Conservation (phyloP, 108 stramenopile species). For the Skeletonema marinoi region DNA sequence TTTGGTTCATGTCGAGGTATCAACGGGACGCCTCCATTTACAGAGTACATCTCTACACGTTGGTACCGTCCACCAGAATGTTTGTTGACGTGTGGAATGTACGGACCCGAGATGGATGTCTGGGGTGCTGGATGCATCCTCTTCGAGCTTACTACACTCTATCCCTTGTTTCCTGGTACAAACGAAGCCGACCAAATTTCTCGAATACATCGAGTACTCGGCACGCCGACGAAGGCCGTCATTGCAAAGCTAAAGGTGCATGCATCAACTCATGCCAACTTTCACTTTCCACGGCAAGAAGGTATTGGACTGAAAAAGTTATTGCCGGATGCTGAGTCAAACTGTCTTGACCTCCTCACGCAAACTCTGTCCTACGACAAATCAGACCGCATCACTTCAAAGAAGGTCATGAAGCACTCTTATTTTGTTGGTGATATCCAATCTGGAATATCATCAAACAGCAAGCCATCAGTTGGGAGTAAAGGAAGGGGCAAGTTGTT, state of each 20-base stretch:
- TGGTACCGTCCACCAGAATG: slow-evolving; percentile 90
- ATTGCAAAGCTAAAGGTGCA: slow-evolving; percentile 61
- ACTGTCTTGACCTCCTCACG: slow-evolving; percentile 67
- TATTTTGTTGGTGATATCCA: slow-evolving; percentile 62
- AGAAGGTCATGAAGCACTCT: slow-evolving; percentile 70
- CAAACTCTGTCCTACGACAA: slow-evolving; percentile 72
- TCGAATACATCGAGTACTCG: slow-evolving; percentile 76
- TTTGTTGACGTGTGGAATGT: slow-evolving; percentile 81
- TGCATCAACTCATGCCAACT: slow-evolving; percentile 70
- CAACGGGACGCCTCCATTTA: slow-evolving; percentile 79
- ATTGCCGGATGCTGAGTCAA: slow-evolving; percentile 63
- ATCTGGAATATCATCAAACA: slow-evolving; percentile 18
- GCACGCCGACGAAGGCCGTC: slow-evolving; percentile 54
- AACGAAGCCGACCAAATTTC: slow-evolving; percentile 82
- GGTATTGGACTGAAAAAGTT: slow-evolving; percentile 78
- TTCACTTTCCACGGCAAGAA: slow-evolving; percentile 61
- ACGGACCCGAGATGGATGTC: slow-evolving; percentile 85
- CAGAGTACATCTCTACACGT: slow-evolving; percentile 88
- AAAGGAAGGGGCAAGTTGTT: neutral
- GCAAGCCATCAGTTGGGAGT: slow-evolving; percentile 21
- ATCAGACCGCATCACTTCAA: slow-evolving; percentile 74
- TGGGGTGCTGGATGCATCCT: slow-evolving; percentile 88
- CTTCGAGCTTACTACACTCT: slow-evolving; percentile 82
- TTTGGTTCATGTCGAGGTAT: slow-evolving; percentile 87
- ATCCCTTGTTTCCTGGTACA: slow-evolving; percentile 82